These are phyloP conservation scores for Alternaria novae-zelandiae DNA, from an alignment of 2,329 filamentous ascomycete species.

Conservation along the genomic window DNA sequence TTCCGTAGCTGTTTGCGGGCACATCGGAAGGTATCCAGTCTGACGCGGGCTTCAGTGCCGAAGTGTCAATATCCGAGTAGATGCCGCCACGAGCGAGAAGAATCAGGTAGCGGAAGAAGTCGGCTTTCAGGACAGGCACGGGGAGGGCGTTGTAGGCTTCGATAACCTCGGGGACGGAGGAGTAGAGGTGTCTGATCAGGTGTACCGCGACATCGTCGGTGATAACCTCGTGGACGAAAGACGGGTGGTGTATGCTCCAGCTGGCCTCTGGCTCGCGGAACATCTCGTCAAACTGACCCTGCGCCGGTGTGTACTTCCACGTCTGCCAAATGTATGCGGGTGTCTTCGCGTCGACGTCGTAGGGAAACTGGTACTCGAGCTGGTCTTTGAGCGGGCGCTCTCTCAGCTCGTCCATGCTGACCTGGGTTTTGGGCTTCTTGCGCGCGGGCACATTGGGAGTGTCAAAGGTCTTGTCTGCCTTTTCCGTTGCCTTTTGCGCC, in stretches of 20 bases:
- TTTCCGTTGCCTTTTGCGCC: conserved; percentile 20
- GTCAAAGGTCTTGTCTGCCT: conserved; percentile 37
- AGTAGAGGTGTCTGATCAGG: conserved; percentile 85
- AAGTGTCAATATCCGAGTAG: conserved; percentile 85
- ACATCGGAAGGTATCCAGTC: conserved; percentile 87
- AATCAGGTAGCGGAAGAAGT: conserved; percentile 72
- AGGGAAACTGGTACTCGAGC: conserved; percentile 91
- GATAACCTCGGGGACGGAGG: conserved; percentile 62
- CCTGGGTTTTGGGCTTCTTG: conserved; percentile 61
- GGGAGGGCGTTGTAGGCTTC: conserved; percentile 59
- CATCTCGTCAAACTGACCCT: conserved; percentile 72
- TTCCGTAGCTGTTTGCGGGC: conserved; percentile 76
- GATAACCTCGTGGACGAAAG: conserved; percentile 95
- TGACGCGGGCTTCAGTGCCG: conserved; percentile 78
- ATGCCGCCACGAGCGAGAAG: conserved; percentile 79
- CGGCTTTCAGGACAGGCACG: conserved; percentile 63
- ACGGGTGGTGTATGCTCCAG: conserved; percentile 86
- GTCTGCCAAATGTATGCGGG: conserved; percentile 99
- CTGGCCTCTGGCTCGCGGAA: conserved; percentile 86
- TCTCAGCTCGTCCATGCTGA: conserved; percentile 72
- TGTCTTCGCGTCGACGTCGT: conserved; percentile 86
- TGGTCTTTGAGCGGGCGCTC: conserved; percentile 77
- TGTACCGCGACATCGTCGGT: conserved; percentile 86
- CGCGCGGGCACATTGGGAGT: conserved; percentile 33
- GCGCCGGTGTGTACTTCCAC: conserved; percentile 86